Evolutionary conservation across 2,329 filamentous ascomycete genomes (phyloP), one percentile per base, ranked within the genome.

Genomic region (Intubia oerlemansii): DNA sequence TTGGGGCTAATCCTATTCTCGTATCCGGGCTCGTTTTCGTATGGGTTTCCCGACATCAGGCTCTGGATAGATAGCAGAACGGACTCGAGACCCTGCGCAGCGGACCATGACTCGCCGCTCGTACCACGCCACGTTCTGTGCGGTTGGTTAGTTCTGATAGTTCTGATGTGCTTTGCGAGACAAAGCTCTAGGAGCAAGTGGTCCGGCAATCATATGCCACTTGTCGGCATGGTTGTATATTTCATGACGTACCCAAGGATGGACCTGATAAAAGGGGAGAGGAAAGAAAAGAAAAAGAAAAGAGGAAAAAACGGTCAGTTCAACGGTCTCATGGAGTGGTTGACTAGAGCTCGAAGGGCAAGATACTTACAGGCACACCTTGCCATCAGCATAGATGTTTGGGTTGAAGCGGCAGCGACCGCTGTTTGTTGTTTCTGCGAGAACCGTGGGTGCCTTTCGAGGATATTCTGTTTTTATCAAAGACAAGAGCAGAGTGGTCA

Each of bases 51-150:
- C 1, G 82, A 92, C 75, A 98, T 84, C 25, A 98, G 58, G 47
- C 84, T 93, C 50, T 98, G 88, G 32, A 98, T 93, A 5, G 85
- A 95, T 30, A 95, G 67, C 27, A 98, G 52, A 27, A 95, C 80
- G 1, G 85, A 95, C 48, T 95, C 88, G 1, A 98, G 59, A 6
- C 88, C 85, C 48, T 95, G 88, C 1, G 85, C 88, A 11, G 84
- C 82, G 11, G 84, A 93, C 88, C 88, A 98, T 47, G 93, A 73
- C 49, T 95, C 88, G 31, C 84, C 81, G 11, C 69, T 64, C 44
- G 92, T 76, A 17, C 84, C 84, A 28, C 77, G 66, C 88, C 88
- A 98, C 46, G 88, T 98, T 33, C 84, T 90, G 10, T 1, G 6
- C 10, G 12, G 10, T 10, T 28, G 13, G n/a, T 28, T 16, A 28